phyloP scores from a whole-genome alignment of 2,329 filamentous ascomycete species.

The Ophiostoma sp. region DNA sequence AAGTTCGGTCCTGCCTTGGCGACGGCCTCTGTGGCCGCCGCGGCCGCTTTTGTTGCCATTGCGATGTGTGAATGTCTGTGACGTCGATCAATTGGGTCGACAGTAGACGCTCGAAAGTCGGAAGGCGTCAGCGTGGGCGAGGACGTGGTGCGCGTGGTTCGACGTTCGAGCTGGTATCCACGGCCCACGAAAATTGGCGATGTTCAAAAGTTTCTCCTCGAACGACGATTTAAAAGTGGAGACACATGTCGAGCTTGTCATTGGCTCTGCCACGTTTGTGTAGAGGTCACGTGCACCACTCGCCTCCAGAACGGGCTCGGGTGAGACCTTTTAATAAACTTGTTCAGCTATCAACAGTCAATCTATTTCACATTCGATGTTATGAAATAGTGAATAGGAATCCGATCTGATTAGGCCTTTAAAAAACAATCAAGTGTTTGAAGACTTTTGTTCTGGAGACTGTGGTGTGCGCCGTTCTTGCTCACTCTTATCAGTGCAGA shows the following conservation, averaged over 20 bases:
- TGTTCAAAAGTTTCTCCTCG: conserved; percentile 20
- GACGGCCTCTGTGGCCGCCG: conserved; percentile 40
- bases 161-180: background rate
- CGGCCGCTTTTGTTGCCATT: conserved; percentile 38
- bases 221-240: conserved; percentile 26
- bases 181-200: conserved; percentile 15
- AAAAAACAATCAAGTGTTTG: too few species aligned
- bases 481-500: background rate
- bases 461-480: background rate
- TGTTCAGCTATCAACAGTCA: too few species aligned
- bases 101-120: background rate
- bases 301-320: background rate
- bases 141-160: background rate
- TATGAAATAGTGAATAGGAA: too few species aligned
- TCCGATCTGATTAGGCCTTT: too few species aligned
- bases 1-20: conserved; percentile 43
- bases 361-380: background rate
- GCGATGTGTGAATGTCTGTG: conserved; percentile 15
- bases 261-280: background rate
- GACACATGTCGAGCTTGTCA: background rate
- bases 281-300: background rate
- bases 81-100: background rate
- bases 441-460: too few species aligned
- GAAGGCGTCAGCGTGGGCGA: background rate
- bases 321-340: too few species aligned